Evolutionary conservation across 345 rosid genomes (phyloP), one percentile per base, ranked within the genome.

Genomic region (Salix koriyanagi): DNA sequence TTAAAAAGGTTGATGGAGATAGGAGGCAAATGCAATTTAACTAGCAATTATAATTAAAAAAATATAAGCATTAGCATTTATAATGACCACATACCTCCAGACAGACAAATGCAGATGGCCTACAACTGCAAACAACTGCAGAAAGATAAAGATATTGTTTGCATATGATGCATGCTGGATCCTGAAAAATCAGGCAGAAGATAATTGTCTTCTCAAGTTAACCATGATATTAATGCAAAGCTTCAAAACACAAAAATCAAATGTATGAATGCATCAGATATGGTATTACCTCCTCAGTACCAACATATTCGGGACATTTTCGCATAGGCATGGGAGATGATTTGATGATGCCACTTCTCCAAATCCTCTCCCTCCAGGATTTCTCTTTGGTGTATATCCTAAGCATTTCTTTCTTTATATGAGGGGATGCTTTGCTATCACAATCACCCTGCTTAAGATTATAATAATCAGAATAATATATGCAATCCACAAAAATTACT

Each of bases 61-160:
- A 62, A 56, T 3, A 18, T 28, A 60, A 11, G 36, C 5, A 19
- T 37, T 14, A 21, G 41, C 69, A 37, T 42, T 30, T 70, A 61
- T 28, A 50, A 72, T 66, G 62, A 61, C 71, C n/a, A 64, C 83
- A 72, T 88, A 95, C 99, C 99, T 92, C 97, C 79, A 95, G 85
- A 86, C 99, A 95, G 71, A 86, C 94, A 81, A 77, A 91, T 77
- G 91, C 83, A 73, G 96, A 88, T 79, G 97, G 96, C 85, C 97
- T 86, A 84, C 97, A 95, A 41, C 68, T 61, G 79, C 99, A 95
- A 70, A 80, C 80, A 80, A 91, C 90, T 34, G 96, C 93, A 83
- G 97, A 93, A 69, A 95, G 96, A 84, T 89, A 89, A 75, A 95
- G 91, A 89, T 86, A 89, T 80, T 93, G 97, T 85, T 84, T 90